phyloP scores from a whole-genome alignment of 108 stramenopile species.

The Fragilariopsis cylindrus region DNA sequence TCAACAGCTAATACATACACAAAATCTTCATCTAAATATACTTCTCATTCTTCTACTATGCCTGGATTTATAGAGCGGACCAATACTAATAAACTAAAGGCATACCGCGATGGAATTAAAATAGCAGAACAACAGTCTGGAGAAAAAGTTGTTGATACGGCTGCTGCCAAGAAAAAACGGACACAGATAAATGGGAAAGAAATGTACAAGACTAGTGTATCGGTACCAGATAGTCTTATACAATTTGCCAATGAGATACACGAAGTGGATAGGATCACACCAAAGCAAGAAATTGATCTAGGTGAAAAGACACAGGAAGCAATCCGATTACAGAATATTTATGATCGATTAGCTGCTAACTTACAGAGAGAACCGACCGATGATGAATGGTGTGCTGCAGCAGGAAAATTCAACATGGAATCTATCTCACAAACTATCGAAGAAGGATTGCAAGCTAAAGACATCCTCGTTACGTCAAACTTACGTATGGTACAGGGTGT shows the following conservation, averaged over 20 bases:
- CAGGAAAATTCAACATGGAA: conserved; percentile 77
- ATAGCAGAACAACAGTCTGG: conserved; percentile 33
- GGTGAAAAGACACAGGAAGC: conserved; percentile 83
- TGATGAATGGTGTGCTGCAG: conserved; percentile 87
- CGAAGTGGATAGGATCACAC: conserved; percentile 61
- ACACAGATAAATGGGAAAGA: conserved; percentile 29
- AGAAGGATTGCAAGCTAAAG: conserved; percentile 81
- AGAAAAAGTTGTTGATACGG: conserved; percentile 32
- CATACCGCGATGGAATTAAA: conserved; percentile 32
- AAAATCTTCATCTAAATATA: too few relatives aligned
- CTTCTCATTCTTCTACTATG: conserved; percentile 65
- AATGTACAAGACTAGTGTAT: conserved; percentile 63
- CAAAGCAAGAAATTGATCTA: conserved; percentile 70
- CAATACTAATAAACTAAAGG: conserved; percentile 22
- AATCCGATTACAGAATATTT: conserved; percentile 60
- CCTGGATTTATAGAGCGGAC: conserved; percentile 58
- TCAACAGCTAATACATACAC: too few relatives aligned
- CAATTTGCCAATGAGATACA: conserved; percentile 78
- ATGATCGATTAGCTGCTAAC: conserved; percentile 47
- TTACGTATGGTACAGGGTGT: conserved; percentile 85
- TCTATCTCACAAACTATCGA: conserved; percentile 63
- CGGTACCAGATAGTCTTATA: conserved; percentile 74
- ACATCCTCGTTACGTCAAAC: conserved; percentile 78
- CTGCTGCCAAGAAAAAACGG: conserved; percentile 44
- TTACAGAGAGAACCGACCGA: conserved; percentile 78